phyloP scores from a whole-genome alignment of 2,329 filamentous ascomycete species.

The Cadophora malorum region DNA sequence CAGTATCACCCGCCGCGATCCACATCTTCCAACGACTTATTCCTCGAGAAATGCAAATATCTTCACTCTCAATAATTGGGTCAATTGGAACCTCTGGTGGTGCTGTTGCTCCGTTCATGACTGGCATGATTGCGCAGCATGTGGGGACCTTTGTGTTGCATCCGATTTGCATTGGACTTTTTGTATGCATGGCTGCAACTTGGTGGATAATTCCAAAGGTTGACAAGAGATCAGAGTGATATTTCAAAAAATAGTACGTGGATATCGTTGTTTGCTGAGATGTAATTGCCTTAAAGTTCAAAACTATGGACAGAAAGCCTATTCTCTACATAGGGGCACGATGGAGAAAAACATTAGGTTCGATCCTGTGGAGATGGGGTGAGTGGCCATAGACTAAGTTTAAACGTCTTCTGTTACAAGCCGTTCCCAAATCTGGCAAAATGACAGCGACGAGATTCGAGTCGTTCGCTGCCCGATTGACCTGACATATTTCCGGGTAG shows the following conservation, averaged over 20 bases:
- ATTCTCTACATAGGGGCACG: too few relatives aligned
- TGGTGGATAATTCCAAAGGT: conserved; percentile 33
- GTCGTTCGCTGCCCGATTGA: too few relatives aligned
- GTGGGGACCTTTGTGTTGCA: conserved; percentile 52
- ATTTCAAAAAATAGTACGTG: background rate
- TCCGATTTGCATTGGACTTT: conserved; percentile 35
- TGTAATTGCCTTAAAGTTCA: too few relatives aligned
- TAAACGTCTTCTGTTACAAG: too few relatives aligned
- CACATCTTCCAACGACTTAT: conserved; percentile 67
- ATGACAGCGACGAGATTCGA: too few relatives aligned
- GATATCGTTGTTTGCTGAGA: too few relatives aligned
- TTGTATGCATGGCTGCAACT: conserved; percentile 28
- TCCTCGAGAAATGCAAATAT: conserved; percentile 62
- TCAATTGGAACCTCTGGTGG: conserved; percentile 73
- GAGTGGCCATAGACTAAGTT: too few relatives aligned
- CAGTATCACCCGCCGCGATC: conserved; percentile 75
- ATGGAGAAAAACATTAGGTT: too few relatives aligned
- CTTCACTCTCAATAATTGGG: conserved; percentile 68
- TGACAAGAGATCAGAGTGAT: conserved; percentile 29
- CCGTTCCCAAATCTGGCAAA: too few relatives aligned
- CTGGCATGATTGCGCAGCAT: conserved; percentile 52
- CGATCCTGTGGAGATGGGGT: too few relatives aligned
- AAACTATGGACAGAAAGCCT: too few relatives aligned
- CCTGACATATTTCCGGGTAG: too few relatives aligned
- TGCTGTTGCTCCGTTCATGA: conserved; percentile 63